Evolutionary conservation across 2,329 filamentous ascomycete species (phyloP), one percentile per base, ranked within the genome.

Genomic region (Diaporthe citriasiana): DNA sequence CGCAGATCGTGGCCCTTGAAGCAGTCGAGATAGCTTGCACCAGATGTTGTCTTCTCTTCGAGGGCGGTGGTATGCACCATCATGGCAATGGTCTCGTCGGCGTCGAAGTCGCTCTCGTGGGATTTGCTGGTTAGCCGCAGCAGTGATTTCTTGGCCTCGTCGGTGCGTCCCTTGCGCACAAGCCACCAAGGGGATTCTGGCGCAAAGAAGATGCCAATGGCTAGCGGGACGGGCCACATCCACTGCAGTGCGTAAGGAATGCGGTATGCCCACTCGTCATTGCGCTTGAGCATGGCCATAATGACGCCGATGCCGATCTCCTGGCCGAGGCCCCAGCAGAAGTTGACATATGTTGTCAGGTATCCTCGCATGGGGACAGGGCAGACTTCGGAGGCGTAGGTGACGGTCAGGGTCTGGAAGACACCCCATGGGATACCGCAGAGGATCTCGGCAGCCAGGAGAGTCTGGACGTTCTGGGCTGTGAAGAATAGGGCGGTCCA

Each of bases 51-150:
- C 82, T 89, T 88, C 80, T 94, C 89, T 81, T 97, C 95, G 15
- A 97, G 85, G 0, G 93, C 93, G 0, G 93, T 95, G 0, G 95
- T 98, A 80, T 97, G 94, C 1, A 95, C 91, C 93, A 98, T 97
- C 94, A 97, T 97, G 78, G 94, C 92, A 66, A 97, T 87, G 0
- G 94, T 97, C 83, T 97, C 94, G 76, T 97, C 93, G 15, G 93
- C 90, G 79, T 97, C 90, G 78, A 97, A 95, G 75, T 93, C 89
- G 0, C 90, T 92, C 75, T 94, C 92, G 71, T 86, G 85, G 76
- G 91, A 85, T 19, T 87, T 78, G 78, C 88, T 92, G 7, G 92
- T 94, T 27, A 94, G 85, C 4, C 92, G 90, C 65, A 92, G 84
- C 27, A 94, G 87, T 1, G 92, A 85, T 60, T 85, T 84, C 83